Conservation (phyloP, 1,284 basidiomycete genomes). For the Fomitopsis betulina region DNA sequence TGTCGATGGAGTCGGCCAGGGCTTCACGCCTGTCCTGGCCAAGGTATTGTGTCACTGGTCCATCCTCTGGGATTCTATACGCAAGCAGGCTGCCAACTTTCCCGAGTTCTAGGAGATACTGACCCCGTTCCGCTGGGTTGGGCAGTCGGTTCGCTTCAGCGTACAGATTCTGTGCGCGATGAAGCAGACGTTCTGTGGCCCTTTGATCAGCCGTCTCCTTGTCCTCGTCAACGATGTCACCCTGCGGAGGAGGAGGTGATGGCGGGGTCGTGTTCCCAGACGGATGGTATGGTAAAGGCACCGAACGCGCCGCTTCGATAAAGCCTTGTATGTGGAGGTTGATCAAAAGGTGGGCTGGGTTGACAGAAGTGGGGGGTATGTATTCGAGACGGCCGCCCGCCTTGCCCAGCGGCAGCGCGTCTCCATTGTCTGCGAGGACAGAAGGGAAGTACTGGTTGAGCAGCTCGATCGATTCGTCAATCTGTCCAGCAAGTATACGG, state of each 20-base stretch:
- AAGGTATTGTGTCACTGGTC: conserved; percentile 66
- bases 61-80: conserved; percentile 70
- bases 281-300: conserved; percentile 49
- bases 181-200: conserved; percentile 33
- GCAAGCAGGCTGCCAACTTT: conserved; percentile 74
- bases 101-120: conserved; percentile 65
- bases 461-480: conserved; percentile 63
- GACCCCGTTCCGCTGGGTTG: conserved; percentile 45
- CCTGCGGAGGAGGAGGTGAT: conserved; percentile 10
- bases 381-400: conserved; percentile 34
- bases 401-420: conserved; percentile 11
- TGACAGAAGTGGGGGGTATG: conserved; percentile 53
- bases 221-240: conserved; percentile 18
- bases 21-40: conserved; percentile 68
- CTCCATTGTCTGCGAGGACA: conserved; percentile 43
- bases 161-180: conserved; percentile 59
- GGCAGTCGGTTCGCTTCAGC: conserved; percentile 48
- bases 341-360: conserved; percentile 70
- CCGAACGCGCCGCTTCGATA: conserved; percentile 74
- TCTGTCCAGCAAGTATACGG: conserved; percentile 62
- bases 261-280: conserved; percentile 15
- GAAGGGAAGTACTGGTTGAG: conserved; percentile 66
- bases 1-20: conserved; percentile 83
- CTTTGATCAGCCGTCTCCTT: conserved; percentile 24
- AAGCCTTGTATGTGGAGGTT: conserved; percentile 84